phyloP scores from a whole-genome alignment of 441 rosid species.

The Flueggea neowawraea region DNA sequence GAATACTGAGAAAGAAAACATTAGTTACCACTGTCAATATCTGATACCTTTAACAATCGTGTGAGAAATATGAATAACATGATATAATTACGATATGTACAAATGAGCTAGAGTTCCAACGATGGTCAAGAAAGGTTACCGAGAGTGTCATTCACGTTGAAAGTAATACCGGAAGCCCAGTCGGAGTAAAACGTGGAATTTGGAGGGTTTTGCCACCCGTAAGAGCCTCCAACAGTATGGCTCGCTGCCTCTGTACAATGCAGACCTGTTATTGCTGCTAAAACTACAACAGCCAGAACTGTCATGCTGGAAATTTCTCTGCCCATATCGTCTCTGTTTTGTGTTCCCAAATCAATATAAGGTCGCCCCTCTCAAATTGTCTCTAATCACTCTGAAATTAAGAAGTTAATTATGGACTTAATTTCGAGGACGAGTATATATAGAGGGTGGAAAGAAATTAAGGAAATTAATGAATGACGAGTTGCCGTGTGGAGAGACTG shows the following conservation, averaged over 20 bases:
- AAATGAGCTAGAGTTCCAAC: background rate
- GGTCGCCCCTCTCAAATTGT: constrained; percentile 19
- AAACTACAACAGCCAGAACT: background rate
- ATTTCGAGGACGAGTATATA: constrained; percentile 2
- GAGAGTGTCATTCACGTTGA: constrained; percentile 26
- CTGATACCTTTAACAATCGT: no score
- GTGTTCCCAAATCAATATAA: constrained; percentile 21
- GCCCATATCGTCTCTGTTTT: constrained; percentile 10
- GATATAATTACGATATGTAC: background rate
- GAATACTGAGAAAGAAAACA: constrained; percentile 28
- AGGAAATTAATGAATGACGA: background rate
- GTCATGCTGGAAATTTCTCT: constrained; percentile 2
- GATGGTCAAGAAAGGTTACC: constrained; percentile 16
- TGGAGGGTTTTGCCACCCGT: constrained; percentile 23
- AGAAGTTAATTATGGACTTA: no score
- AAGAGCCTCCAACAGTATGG: constrained; percentile 23
- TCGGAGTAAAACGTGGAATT: constrained; percentile 15
- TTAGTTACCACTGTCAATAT: no score
- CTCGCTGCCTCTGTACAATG: constrained; percentile 15
- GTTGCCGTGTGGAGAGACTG: background rate
- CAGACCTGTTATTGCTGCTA: background rate
- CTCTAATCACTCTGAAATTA: background rate
- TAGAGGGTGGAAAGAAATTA: background rate
- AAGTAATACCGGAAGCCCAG: constrained; percentile 34
- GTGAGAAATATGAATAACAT: background rate